phyloP scores from a whole-genome alignment of 2,329 filamentous ascomycete species.

The Hymenoscyphus infarciens region DNA sequence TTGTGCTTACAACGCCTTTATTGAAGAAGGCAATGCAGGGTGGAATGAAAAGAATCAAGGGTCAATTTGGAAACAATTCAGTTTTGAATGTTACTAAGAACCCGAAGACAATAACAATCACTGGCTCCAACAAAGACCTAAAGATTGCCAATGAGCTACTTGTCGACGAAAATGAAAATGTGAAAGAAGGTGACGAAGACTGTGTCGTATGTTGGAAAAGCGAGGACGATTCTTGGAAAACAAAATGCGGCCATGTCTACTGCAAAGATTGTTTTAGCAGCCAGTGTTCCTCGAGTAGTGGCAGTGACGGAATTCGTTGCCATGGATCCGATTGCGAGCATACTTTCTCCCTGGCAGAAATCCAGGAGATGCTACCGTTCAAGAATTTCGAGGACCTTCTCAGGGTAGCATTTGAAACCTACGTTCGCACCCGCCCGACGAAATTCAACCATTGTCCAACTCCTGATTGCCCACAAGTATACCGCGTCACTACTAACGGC shows the following conservation, averaged over 20 bases:
- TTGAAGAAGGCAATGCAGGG: slow-evolving; percentile 15
- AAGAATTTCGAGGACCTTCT: slow-evolving; percentile 16
- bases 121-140: slow-evolving; percentile 7
- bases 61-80: slow-evolving; percentile 35
- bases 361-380: slow-evolving; percentile 13
- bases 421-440: slow-evolving; percentile 15
- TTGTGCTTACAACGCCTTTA: slow-evolving; percentile 6
- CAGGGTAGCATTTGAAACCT: slow-evolving; percentile 12
- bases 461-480: slow-evolving; percentile 16
- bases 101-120: slow-evolving; percentile 34
- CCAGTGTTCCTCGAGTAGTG: slow-evolving; percentile 32
- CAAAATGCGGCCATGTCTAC: slow-evolving; percentile 41
- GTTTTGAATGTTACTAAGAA: slow-evolving; percentile 36
- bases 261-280: slow-evolving; percentile 42
- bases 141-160: slow-evolving; percentile 11
- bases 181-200: slow-evolving; percentile 11
- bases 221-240: slow-evolving; percentile 38
- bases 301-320: slow-evolving; percentile 19
- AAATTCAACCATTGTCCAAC: slow-evolving; percentile 16
- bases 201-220: slow-evolving; percentile 39
- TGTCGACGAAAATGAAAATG: not conserved
- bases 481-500: not conserved
- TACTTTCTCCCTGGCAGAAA: slow-evolving; percentile 14
- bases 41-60: slow-evolving; percentile 33
- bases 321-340: slow-evolving; percentile 11